These are phyloP conservation scores for Sporothrix euskadiensis DNA, from an alignment of 2,329 filamentous ascomycete genomes.

Conservation along the genomic window DNA sequence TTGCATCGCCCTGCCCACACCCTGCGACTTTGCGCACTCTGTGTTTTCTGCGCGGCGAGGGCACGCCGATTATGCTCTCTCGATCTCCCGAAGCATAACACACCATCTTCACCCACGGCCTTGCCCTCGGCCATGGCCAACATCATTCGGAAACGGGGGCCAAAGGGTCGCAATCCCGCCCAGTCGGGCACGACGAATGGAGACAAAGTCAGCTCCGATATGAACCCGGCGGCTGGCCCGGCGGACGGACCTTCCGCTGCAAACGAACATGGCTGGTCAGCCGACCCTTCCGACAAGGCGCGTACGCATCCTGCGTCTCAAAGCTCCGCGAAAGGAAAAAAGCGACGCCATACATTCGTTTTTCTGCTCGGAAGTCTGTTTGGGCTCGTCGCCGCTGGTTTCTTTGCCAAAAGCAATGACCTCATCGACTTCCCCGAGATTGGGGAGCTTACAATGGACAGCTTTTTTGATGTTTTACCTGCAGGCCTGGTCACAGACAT, in stretches of 20 bases:
- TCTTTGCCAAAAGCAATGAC: conserved; percentile 87
- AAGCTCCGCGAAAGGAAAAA: conserved; percentile 46
- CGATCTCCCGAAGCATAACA: neutral
- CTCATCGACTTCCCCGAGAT: conserved; percentile 76
- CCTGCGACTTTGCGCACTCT: neutral
- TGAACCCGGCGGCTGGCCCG: neutral
- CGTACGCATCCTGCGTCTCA: neutral
- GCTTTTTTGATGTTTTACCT: conserved; percentile 81
- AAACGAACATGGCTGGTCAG: neutral
- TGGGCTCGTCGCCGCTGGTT: conserved; percentile 81
- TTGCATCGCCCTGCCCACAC: neutral
- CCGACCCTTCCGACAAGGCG: conserved; percentile 13
- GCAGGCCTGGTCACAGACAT: conserved; percentile 84
- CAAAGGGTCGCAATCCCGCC: neutral
- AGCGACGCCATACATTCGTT: conserved; percentile 76
- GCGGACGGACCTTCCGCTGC: neutral
- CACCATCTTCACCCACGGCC: neutral
- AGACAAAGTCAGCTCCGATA: neutral
- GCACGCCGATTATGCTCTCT: neutral
- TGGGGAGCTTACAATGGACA: conserved; percentile 77
- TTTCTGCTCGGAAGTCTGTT: conserved; percentile 89
- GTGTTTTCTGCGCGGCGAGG: neutral
- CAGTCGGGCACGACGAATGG: neutral
- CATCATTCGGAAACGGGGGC: conserved; percentile 23
- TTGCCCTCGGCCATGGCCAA: conserved; percentile 9